These are phyloP conservation scores for Pisolithus orientalis DNA, from an alignment of 768 basidiomycete species.

Conservation along the genomic window DNA sequence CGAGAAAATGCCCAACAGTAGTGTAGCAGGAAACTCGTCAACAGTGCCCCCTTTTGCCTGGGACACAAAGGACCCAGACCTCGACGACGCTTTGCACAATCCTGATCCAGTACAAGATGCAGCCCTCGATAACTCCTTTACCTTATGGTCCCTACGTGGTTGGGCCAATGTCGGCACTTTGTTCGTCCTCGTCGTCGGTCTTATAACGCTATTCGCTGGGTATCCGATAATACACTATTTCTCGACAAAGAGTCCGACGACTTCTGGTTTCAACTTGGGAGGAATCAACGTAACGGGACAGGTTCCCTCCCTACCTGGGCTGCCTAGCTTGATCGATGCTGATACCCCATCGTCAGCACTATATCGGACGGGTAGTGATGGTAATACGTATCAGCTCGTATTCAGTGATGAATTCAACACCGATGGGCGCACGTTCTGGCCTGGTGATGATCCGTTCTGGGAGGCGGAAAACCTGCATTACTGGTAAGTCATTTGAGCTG, in stretches of 20 bases:
- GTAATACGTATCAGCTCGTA: slow-evolving; percentile 71
- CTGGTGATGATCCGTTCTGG: slow-evolving; percentile 79
- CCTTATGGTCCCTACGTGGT: slow-evolving; percentile 76
- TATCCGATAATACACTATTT: slow-evolving; percentile 76
- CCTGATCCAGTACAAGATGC: slow-evolving; percentile 72
- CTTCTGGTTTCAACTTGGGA: slow-evolving; percentile 77
- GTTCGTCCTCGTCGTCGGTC: slow-evolving; percentile 55
- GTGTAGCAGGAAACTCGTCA: slow-evolving; percentile 39
- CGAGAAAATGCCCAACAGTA: slow-evolving; percentile 26
- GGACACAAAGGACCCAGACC: slow-evolving; percentile 77
- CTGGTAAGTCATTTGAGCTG: slow-evolving; percentile 38
- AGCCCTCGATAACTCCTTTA: slow-evolving; percentile 52
- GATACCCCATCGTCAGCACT: slow-evolving; percentile 60
- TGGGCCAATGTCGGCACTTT: slow-evolving; percentile 77
- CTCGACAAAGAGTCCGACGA: slow-evolving; percentile 20
- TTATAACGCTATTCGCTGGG: slow-evolving; percentile 79
- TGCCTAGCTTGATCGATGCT: slow-evolving; percentile 67
- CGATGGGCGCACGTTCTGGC: slow-evolving; percentile 70
- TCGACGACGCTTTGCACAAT: slow-evolving; percentile 88
- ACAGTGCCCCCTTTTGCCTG: slow-evolving; percentile 69
- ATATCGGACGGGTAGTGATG: slow-evolving; percentile 66
- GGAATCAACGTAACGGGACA: slow-evolving; percentile 80
- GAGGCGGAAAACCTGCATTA: slow-evolving; percentile 86
- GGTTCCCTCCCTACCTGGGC: slow-evolving; percentile 65
- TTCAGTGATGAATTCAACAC: slow-evolving; percentile 86